Evolutionary conservation across 1,139 yeast species (phyloP), one percentile per base, ranked within the genome.

Genomic region (Magnusiomyces fungicola): DNA sequence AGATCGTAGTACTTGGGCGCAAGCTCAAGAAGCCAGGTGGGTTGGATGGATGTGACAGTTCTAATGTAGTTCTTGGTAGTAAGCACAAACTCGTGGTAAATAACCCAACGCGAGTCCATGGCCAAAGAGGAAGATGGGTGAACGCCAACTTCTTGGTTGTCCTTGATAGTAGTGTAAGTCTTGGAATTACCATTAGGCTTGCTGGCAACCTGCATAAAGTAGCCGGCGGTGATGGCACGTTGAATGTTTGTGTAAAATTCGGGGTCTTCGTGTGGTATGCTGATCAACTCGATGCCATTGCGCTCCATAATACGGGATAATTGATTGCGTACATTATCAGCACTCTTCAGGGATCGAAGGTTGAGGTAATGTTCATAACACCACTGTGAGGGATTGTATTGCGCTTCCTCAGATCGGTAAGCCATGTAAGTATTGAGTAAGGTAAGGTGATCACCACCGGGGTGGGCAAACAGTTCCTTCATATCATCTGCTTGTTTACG

Each of bases 381-480:
- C 98, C 98, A 92, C 43, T 69, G 63, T 14, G 68, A 54, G 5
- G 65, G 61, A 49, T 72, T 68, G 46, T 72, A 73, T 51, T 72
- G 71, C 1, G 89, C 87, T 57, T 84, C 88, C 18, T 67, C 68
- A 4, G 81, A 75, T 56, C 81, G 75, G 70, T 85, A 94, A 18
- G 84, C 96, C 58, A 88, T 86, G 65, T 77, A 94, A 2, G 89
- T 97, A 62, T 90, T 90, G 55, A 92, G 73, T 59, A 92, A 68
- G 0, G 98, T 89, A 58, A 94, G 73, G 67, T 92, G 98, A 68
- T 92, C 99, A 52, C 98, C 97, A 58, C 87, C 95, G 18, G 92
- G 86, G 62, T 92, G 96, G 1, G 96, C 94, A 71, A 94, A 94
- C 46, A 78, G 70, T 70, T 80, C 77, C 69, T 90, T 90, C 61